These are phyloP conservation scores for Gentiana straminea DNA, from an alignment of 257 asterid species.

Conservation along the genomic window DNA sequence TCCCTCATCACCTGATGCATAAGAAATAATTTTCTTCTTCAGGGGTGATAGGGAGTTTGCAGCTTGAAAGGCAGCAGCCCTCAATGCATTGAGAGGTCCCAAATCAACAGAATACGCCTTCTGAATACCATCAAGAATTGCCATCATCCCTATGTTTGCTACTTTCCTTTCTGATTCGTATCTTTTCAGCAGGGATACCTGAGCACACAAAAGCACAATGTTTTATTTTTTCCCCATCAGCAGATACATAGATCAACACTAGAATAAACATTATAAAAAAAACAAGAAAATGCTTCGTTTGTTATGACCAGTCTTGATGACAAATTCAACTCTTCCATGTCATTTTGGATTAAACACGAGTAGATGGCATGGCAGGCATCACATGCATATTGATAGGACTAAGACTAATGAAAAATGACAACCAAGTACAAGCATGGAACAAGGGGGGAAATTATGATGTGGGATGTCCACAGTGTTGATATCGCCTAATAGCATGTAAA, in stretches of 20 bases:
- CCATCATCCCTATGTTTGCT: slow-evolving; percentile 77
- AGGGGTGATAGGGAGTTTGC: slow-evolving; percentile 71
- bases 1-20: slow-evolving; percentile 70
- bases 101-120: slow-evolving; percentile 86
- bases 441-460: too few species aligned
- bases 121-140: slow-evolving; percentile 81
- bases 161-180: slow-evolving; percentile 83
- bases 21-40: slow-evolving; percentile 61
- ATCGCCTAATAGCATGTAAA: too few species aligned
- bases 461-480: too few species aligned
- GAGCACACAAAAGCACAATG: not conserved
- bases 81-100: slow-evolving; percentile 60
- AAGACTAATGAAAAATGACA: too few species aligned
- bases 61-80: slow-evolving; percentile 88
- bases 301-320: too few species aligned
- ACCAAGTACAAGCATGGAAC: too few species aligned
- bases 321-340: too few species aligned
- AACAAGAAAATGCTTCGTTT: too few species aligned
- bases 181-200: slow-evolving; percentile 63
- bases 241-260: not conserved
- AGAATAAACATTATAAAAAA: not conserved
- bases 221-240: too few species aligned
- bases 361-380: too few species aligned
- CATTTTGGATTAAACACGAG: too few species aligned
- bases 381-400: too few species aligned